These are phyloP conservation scores for Colletotrichum lentis DNA, from an alignment of 2,329 filamentous ascomycete species.

Conservation along the genomic window DNA sequence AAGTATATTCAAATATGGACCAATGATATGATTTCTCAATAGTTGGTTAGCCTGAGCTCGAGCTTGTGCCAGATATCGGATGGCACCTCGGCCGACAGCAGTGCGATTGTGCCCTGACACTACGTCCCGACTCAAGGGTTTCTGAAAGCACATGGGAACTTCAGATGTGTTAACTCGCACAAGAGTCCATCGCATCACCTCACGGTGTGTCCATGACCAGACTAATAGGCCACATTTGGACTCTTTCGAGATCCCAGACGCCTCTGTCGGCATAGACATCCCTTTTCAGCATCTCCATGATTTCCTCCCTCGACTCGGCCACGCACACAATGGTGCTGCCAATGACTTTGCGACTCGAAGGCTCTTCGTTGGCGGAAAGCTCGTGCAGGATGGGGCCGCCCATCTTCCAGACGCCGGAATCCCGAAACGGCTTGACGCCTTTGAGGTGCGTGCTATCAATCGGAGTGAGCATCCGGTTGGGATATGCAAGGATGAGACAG, in stretches of 20 bases:
- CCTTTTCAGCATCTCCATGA: slow-evolving; percentile 69
- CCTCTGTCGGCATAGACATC: slow-evolving; percentile 77
- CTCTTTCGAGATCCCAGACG: slow-evolving; percentile 80
- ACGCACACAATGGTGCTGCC: slow-evolving; percentile 75
- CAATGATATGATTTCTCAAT: slow-evolving; percentile 22
- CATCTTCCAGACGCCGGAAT: slow-evolving; percentile 67
- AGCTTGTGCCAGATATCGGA: slow-evolving; percentile 22
- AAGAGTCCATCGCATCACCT: slow-evolving; percentile 2
- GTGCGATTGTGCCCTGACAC: slow-evolving; percentile 1
- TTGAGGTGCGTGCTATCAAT: slow-evolving; percentile 59
- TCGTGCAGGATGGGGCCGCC: slow-evolving; percentile 75
- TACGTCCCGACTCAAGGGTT: slow-evolving; percentile 39
- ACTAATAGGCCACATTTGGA: slow-evolving; percentile 18
- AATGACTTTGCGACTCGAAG: slow-evolving; percentile 70
- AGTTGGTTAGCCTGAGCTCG: slow-evolving; percentile 7
- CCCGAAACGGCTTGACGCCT: slow-evolving; percentile 60
- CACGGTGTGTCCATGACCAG: slow-evolving; percentile 48
- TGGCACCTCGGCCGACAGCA: slow-evolving; percentile 12
- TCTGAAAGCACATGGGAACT: slow-evolving; percentile 55
- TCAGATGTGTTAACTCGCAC: slow-evolving; percentile 15
- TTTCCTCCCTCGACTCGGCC: slow-evolving; percentile 74
- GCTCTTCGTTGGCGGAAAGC: slow-evolving; percentile 68
- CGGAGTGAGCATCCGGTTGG: slow-evolving; percentile 6
- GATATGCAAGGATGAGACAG: slow-evolving; percentile 40
- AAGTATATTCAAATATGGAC: slow-evolving; percentile 31